Evolutionary conservation across 345 rosid species (phyloP).

Genomic region (Brassica nigra): DNA sequence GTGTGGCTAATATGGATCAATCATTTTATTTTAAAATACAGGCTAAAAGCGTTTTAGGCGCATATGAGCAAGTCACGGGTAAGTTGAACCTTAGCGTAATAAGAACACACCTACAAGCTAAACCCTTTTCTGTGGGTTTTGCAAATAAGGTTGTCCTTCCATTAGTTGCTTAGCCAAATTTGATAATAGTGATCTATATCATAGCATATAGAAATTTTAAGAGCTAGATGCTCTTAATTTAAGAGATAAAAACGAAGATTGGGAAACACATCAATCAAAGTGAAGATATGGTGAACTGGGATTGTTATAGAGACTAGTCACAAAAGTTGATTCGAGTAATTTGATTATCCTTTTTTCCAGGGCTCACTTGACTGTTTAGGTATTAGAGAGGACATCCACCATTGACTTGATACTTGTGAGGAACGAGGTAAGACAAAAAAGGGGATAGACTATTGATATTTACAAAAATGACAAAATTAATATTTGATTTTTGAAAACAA

Average conservation of each 20-base stretch:
- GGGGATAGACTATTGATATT: neutral
- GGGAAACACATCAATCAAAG: neutral
- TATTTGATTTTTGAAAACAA: neutral
- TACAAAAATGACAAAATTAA: neutral
- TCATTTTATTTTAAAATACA: neutral
- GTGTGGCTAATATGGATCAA: slow-evolving; percentile 14
- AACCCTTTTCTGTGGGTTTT: slow-evolving; percentile 10
- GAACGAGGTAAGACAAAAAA: slow-evolving; percentile 9
- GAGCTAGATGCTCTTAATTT: slow-evolving; percentile 13
- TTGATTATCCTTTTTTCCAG: neutral
- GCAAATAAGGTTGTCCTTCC: slow-evolving; percentile 24
- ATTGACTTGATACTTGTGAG: slow-evolving; percentile 20
- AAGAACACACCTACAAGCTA: slow-evolving; percentile 30
- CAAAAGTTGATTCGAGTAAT: neutral
- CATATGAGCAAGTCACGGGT: slow-evolving; percentile 31
- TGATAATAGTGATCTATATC: neutral
- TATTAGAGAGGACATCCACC: slow-evolving; percentile 6
- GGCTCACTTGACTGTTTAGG: neutral
- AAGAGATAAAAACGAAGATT: neutral
- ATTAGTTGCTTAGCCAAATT: slow-evolving; percentile 2
- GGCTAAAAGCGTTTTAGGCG: slow-evolving; percentile 15
- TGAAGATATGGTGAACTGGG: neutral
- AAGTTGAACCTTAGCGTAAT: slow-evolving; percentile 19
- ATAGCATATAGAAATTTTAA: neutral
- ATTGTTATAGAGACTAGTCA: neutral